These are phyloP conservation scores for Skeletonema costatum DNA, from an alignment of 108 stramenopile genomes.

Conservation along the genomic window DNA sequence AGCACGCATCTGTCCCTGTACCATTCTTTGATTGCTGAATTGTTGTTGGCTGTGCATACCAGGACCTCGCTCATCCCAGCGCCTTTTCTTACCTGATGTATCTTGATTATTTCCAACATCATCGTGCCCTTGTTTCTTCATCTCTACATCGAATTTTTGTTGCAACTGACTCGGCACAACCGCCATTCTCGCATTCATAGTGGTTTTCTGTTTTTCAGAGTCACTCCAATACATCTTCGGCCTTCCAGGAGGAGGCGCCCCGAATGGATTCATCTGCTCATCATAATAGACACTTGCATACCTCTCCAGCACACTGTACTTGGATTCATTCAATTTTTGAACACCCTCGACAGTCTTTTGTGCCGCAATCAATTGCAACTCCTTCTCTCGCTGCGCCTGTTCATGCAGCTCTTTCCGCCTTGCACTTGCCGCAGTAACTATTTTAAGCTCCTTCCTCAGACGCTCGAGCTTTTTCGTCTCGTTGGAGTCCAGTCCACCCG, in stretches of 20 bases:
- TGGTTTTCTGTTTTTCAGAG: conserved; percentile 32
- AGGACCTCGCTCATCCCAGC: conserved; percentile 20
- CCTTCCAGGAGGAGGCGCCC: conserved; percentile 83
- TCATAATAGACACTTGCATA: conserved; percentile 74
- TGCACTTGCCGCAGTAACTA: conserved; percentile 44
- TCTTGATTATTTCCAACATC: conserved; percentile 8
- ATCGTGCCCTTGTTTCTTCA: conserved; percentile 7
- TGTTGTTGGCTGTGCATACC: conserved; percentile 14
- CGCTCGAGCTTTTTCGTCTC: conserved; percentile 65
- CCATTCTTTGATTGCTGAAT: conserved; percentile 13
- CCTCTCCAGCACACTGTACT: conserved; percentile 43
- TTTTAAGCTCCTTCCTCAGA: conserved; percentile 71
- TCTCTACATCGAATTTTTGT: conserved; percentile 24
- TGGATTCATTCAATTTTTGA: conserved; percentile 60
- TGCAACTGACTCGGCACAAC: conserved; percentile 31
- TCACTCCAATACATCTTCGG: conserved; percentile 65
- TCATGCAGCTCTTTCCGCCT: conserved; percentile 44
- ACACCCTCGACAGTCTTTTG: conserved; percentile 41
- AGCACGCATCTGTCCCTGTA: conserved; percentile 39
- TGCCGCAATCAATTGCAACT: conserved; percentile 19
- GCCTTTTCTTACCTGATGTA: conserved; percentile 5
- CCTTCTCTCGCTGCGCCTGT: conserved; percentile 27
- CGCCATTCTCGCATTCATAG: conserved; percentile 36
- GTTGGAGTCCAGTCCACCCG: conserved; percentile 27
- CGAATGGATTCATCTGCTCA: conserved; percentile 73